phyloP scores from a whole-genome alignment of 805 yeast species.

The Yarrowia keelungensis region DNA sequence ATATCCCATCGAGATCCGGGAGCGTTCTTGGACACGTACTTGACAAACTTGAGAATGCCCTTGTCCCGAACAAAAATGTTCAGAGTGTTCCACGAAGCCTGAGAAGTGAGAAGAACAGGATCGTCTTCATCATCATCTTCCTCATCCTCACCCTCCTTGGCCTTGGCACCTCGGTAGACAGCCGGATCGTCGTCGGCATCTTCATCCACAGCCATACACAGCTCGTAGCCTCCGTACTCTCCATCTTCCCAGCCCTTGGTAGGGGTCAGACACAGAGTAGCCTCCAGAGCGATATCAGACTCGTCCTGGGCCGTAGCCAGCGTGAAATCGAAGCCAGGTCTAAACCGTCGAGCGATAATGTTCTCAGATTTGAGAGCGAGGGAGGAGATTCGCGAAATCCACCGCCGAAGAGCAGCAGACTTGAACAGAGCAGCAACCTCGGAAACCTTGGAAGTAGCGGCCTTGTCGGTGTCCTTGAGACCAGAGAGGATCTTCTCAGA shows the following conservation, averaged over 20 bases:
- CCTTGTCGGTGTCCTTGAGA: constrained; percentile 36
- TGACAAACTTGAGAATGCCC: constrained; percentile 86
- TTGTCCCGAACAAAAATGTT: constrained; percentile 82
- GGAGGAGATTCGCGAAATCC: constrained; percentile 69
- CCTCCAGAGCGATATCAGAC: constrained; percentile 64
- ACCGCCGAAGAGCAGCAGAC: constrained; percentile 69
- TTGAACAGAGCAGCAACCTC: constrained; percentile 65
- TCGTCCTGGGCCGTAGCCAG: constrained; percentile 68
- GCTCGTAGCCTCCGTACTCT: constrained; percentile 93
- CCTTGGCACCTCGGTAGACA: constrained; percentile 59
- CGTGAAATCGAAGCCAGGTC: constrained; percentile 95
- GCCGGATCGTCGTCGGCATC: constrained; percentile 78
- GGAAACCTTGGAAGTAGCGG: constrained; percentile 51
- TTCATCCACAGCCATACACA: constrained; percentile 69
- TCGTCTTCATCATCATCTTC: constrained; percentile 66
- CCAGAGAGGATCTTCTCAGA: constrained; percentile 7
- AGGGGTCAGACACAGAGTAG: constrained; percentile 83
- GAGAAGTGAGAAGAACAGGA: constrained; percentile 77
- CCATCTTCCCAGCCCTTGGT: constrained; percentile 81
- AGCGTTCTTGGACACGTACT: constrained; percentile 87
- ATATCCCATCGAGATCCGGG: constrained; percentile 94
- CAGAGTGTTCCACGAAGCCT: constrained; percentile 84
- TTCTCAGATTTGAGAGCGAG: constrained; percentile 67
- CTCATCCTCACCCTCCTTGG: constrained; percentile 62
- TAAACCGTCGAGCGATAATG: constrained; percentile 78